Evolutionary conservation across 2,329 filamentous ascomycete genomes (phyloP).

Genomic region (Tolypocladium capitatum): DNA sequence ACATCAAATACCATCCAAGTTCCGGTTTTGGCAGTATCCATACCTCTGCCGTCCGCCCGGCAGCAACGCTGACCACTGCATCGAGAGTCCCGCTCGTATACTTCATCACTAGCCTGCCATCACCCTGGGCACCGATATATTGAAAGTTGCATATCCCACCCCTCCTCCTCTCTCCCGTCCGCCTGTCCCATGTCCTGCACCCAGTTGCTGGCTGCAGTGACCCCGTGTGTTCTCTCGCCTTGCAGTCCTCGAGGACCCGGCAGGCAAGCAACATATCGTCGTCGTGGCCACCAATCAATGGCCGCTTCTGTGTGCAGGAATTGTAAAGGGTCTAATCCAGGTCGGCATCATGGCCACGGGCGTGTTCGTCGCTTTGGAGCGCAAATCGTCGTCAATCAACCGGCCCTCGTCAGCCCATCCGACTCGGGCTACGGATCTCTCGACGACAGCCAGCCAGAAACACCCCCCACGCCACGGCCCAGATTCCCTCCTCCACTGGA

Average conservation of each 20-base stretch:
- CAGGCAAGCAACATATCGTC: background rate
- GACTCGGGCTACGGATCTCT: constrained; percentile 18
- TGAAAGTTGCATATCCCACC: background rate
- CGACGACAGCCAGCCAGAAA: constrained; percentile 4
- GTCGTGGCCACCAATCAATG: background rate
- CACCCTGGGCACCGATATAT: background rate
- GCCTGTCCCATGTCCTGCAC: background rate
- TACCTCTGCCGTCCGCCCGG: background rate
- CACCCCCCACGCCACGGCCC: background rate
- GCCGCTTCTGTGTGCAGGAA: background rate
- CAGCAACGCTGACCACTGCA: background rate
- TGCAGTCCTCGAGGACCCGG: background rate
- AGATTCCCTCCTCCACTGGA: background rate
- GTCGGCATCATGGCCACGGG: background rate
- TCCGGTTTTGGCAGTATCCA: background rate
- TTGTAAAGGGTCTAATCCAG: background rate
- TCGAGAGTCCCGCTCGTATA: background rate
- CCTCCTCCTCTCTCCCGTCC: background rate
- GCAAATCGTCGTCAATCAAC: background rate
- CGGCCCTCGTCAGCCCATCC: constrained; percentile 6
- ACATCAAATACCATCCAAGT: background rate
- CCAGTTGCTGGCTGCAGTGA: background rate
- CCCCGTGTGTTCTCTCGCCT: background rate
- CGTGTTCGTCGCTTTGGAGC: background rate
- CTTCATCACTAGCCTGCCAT: background rate